Base-by-base conservation (phyloP, 1,284 basidiomycete species). In the Singerocomus rubriflavus region DNA sequence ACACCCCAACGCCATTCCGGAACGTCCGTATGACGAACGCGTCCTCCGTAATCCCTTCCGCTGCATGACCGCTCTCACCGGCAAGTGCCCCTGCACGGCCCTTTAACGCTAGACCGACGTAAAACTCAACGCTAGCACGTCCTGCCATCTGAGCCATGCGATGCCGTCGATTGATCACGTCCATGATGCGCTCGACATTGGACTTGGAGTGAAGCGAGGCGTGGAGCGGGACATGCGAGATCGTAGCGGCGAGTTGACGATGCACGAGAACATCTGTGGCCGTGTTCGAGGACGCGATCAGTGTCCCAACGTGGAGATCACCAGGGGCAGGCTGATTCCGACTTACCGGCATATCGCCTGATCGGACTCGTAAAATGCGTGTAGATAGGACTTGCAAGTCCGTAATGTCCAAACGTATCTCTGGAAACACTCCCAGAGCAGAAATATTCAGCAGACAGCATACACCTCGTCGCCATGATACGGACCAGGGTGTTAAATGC, bases 381-480 rank as follows among this genome's bases (percentile, higher is more conserved):
- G 71, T 99, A 99, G 58, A 99, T 99, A 0, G 88, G 83, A 61
- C 85, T 95, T 0, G 97, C 97, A 16, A 99, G 81, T 48, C 97
- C 97, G 67, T 99, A 99, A 71, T 99, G 97, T 2, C 90, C 88
- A 67, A 98, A 99, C 0, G 92, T 88, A 61, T 98, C 94, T 52
- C 88, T 83, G 0, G 88, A 84, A 5, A 98, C 93, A 59, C 90
- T 93, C 9, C 97, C 97, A 1, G 94, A 90, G 66, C 92, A 94
- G 72, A 99, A 98, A 71, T 99, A 99, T 69, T 99, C 97, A 27
- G 97, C 97, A 0, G 94, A 88, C 16, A 98, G 78, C 97, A 99
- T 98, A 68, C 97, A 99, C 16, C 97, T 79, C 2, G 97, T 99
- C 2, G 97, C 95, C 94, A 99, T 98, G 70, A 99, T 98, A 39